Percentiles rank a stretch among this genome's conserved stretches.
These are phyloP conservation scores for Kurtzmaniella fragi DNA, from an alignment of 805 yeast genomes.

Conservation along the genomic window DNA sequence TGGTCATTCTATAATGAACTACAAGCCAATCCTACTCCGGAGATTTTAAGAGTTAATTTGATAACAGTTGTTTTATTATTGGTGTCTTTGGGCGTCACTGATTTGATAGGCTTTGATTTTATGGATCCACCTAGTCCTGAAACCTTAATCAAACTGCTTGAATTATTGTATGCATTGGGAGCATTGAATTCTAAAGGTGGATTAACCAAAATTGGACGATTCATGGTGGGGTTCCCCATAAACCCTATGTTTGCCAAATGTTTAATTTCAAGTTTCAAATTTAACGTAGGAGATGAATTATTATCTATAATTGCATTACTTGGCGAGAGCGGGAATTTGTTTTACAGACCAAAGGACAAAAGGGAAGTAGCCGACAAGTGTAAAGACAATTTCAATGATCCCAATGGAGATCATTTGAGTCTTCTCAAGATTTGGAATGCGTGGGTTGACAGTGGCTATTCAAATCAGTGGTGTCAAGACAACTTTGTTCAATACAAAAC, in stretches of 20 bases:
- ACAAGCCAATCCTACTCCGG: constrained; percentile 80
- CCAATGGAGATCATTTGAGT: constrained; percentile 76
- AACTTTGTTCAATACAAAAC: constrained; percentile 76
- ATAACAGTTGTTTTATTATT: constrained; percentile 71
- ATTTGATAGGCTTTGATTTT: constrained; percentile 78
- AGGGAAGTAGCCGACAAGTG: constrained; percentile 62
- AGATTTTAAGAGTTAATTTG: constrained; percentile 80
- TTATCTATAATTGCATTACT: constrained; percentile 78
- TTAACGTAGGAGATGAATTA: constrained; percentile 62
- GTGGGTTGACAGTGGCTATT: constrained; percentile 65
- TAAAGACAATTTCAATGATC: constrained; percentile 48
- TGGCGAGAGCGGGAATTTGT: constrained; percentile 68
- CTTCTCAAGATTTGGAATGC: constrained; percentile 69
- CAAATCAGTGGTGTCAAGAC: constrained; percentile 80
- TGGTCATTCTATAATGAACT: constrained; percentile 75
- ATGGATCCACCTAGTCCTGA: constrained; percentile 84
- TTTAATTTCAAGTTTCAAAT: constrained; percentile 55
- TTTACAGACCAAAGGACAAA: constrained; percentile 65
- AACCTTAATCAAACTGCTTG: constrained; percentile 69
- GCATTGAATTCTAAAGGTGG: constrained; percentile 79
- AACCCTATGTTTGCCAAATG: constrained; percentile 87
- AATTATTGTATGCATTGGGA: constrained; percentile 78
- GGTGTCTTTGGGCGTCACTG: constrained; percentile 80
- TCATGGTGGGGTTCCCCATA: constrained; percentile 89
- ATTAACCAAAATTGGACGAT: constrained; percentile 70